Percentiles rank a stretch among this genome's conserved stretches.
These are phyloP conservation scores for Lycium barbarum DNA, from an alignment of 257 asterid species.

Conservation along the genomic window DNA sequence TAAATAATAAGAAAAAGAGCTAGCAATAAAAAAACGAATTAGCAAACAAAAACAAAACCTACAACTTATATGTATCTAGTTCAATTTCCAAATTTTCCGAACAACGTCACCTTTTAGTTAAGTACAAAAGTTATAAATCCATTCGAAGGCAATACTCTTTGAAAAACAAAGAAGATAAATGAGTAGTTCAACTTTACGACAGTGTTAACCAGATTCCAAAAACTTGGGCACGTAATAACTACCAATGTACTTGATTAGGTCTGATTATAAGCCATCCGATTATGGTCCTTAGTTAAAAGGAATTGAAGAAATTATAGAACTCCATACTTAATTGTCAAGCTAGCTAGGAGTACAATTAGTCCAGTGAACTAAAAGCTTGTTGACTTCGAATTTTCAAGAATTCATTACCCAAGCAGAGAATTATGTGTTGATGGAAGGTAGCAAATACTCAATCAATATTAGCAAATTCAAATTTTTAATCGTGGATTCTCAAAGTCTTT, in stretches of 20 bases:
- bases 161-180: not conserved
- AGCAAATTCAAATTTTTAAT: too few relatives aligned
- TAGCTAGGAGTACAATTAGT: not conserved
- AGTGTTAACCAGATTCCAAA: not conserved
- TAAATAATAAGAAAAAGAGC: too few relatives aligned
- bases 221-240: not conserved
- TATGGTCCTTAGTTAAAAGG: not conserved
- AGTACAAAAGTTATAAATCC: not conserved
- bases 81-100: not conserved
- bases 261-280: not conserved
- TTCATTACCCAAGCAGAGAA: too few relatives aligned
- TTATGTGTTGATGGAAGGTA: not conserved
- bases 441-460: too few relatives aligned
- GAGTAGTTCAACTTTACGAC: not conserved
- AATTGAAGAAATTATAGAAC: not conserved
- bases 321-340: not conserved
- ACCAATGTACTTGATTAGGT: not conserved
- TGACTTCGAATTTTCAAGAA: not conserved
- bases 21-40: too few relatives aligned
- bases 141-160: not conserved
- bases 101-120: not conserved
- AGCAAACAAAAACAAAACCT: not conserved
- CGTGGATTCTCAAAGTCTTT: too few relatives aligned
- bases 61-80: not conserved
- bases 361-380: not conserved